Evolutionary conservation across 2,329 filamentous ascomycete species (phyloP).

Genomic region (Penicillium decumbens): DNA sequence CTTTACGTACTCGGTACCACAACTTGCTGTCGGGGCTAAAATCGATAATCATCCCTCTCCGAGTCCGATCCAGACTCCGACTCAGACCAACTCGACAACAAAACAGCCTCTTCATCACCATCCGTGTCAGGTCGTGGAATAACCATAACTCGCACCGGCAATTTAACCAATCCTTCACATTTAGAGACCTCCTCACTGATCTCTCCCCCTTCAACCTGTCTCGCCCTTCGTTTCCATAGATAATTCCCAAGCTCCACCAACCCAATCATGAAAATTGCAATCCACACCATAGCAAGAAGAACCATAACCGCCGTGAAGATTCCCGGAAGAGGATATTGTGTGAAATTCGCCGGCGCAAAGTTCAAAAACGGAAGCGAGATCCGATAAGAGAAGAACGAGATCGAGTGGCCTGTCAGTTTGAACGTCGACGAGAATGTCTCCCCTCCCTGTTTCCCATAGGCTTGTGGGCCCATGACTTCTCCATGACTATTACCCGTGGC

Average conservation of each 20-base stretch:
- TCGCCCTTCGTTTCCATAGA: slow-evolving; percentile 11
- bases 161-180: slow-evolving; percentile 3
- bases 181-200: neutral
- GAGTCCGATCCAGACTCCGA: slow-evolving; percentile 8
- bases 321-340: slow-evolving; percentile 6
- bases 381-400: slow-evolving; percentile 13
- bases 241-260: slow-evolving; percentile 20
- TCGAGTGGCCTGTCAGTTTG: neutral
- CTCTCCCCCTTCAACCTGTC: neutral
- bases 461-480: slow-evolving; percentile 1
- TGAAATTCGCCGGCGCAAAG: neutral
- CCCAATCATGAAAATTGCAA: slow-evolving; percentile 19
- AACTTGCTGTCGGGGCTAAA: neutral
- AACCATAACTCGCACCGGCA: slow-evolving; percentile 2
- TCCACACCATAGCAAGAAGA: slow-evolving; percentile 21
- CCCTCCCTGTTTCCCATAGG: neutral
- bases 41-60: slow-evolving; percentile 11
- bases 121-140: neutral
- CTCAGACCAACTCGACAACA: neutral
- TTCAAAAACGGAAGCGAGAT: slow-evolving; percentile 13
- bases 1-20: too few relatives aligned
- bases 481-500: neutral
- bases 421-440: neutral
- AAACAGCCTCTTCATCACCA: neutral
- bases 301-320: slow-evolving; percentile 16